Evolutionary conservation across 148 eudicot genomes (phyloP).

Genomic region (Rhododendron simsii): DNA sequence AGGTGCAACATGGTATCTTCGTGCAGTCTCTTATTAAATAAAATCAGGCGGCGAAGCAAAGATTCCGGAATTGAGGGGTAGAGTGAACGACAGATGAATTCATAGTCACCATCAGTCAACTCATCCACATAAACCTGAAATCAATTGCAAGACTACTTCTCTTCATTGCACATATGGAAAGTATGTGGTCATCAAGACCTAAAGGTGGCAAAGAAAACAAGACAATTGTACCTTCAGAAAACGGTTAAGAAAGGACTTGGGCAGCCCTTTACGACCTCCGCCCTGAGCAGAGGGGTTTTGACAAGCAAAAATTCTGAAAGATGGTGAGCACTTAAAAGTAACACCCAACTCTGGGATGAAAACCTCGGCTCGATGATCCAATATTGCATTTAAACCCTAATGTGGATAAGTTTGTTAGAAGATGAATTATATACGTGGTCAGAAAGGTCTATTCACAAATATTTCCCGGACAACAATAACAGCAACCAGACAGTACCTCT

Average conservation of each 20-base stretch:
- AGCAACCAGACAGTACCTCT: conserved; percentile 45
- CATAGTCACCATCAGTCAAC: conserved; percentile 73
- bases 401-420: not conserved
- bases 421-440: not conserved
- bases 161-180: not conserved
- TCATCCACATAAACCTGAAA: conserved; percentile 95
- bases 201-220: not conserved
- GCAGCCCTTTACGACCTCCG: conserved; percentile 97
- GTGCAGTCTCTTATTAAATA: conserved; percentile 65
- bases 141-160: conserved; percentile 2
- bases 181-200: not conserved
- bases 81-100: conserved; percentile 64
- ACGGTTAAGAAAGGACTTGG: conserved; percentile 93
- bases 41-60: conserved; percentile 49
- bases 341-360: conserved; percentile 91
- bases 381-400: conserved; percentile 90
- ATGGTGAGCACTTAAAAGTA: conserved; percentile 73
- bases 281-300: conserved; percentile 93
- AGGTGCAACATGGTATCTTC: conserved; percentile 77
- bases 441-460: not conserved
- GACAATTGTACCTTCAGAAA: conserved; percentile 59
- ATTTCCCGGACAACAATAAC: not conserved
- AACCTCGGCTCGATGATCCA: conserved; percentile 95
- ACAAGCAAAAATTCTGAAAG: conserved; percentile 96
- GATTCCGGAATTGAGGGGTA: conserved; percentile 54